A percentile compares a stretch with the other conserved stretches of the same genome.
These are phyloP conservation scores for Epichloe hybrida DNA, from an alignment of 2,329 filamentous ascomycete species.

Conservation along the genomic window DNA sequence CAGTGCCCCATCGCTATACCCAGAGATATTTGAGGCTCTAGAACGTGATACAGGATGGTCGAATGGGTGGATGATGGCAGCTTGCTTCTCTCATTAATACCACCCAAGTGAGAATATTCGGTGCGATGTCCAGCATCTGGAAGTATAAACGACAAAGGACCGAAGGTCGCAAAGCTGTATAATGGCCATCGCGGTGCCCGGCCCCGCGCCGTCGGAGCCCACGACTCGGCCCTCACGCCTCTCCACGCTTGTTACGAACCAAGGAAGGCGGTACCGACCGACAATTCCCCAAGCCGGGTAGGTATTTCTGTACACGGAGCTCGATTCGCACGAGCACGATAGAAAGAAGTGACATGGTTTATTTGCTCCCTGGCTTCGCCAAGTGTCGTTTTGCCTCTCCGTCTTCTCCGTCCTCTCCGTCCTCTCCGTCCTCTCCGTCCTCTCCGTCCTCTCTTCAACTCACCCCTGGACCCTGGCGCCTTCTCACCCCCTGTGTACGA, in stretches of 20 bases:
- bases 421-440: neutral
- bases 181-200: neutral
- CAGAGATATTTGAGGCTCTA: neutral
- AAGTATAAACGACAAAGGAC: neutral
- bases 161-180: too few species aligned
- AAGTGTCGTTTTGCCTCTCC: neutral
- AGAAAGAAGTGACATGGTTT: neutral
- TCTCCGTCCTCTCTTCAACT: neutral
- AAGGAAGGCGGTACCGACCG: too few species aligned
- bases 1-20: neutral
- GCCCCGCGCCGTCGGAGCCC: neutral
- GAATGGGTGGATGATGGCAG: neutral
- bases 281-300: too few species aligned
- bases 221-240: neutral
- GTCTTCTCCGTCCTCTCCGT: too few species aligned
- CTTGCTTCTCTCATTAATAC: neutral
- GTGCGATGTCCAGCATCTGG: neutral
- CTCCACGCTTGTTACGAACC: neutral
- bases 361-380: neutral
- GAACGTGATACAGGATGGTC: neutral
- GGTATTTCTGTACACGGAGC: too few species aligned
- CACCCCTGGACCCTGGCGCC: neutral
- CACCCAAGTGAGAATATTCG: neutral
- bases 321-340: too few species aligned
- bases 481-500: neutral